Evolutionary conservation across 2,329 filamentous ascomycete species (phyloP), one percentile per base, ranked within the genome.

Genomic region (Paecilomyces fulvus): DNA sequence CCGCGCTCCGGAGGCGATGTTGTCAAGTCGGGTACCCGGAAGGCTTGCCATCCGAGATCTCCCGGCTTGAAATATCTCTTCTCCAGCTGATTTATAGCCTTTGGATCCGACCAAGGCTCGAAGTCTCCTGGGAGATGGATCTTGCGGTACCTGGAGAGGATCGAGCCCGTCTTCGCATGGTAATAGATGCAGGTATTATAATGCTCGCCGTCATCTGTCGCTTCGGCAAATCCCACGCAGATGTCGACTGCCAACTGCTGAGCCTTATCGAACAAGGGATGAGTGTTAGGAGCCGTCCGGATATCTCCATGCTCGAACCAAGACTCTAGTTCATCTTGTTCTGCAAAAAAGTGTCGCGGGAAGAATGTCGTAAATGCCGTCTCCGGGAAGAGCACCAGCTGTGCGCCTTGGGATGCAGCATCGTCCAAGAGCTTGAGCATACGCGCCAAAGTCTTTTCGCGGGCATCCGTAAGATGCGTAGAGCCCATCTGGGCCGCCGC

Each of bases 331-430:
- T 79, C 73, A 12, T 67, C 64, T 23, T 70, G 65, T 55, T 78
- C 74, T 8, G 73, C 65, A 57, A 81, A 75, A 49, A 81, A 66
- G 60, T 79, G 75, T 4, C 78, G 75, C 0, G 80, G 80, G 64
- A 83, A 83, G 72, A 83, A 83, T 0, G 80, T 83, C 0, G 80
- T 82, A 11, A 83, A 73, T 10, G 80, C 76, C n/a, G 75, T 71
- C 65, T 83, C 80, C 0, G 80, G 80, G 60, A 78, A 83, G 30
- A 82, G 74, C 9, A 82, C 75, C 1, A 83, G 66, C 58, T 78
- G 72, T 48, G 78, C 79, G 14, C 73, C 72, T 55, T 77, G 65
- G 2, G 67, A 55, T 0, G 75, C 71, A 11, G 80, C 80, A 49
- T 73, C 65, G 17, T 75, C 68, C 23, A 83, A 75, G 28, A 83